Evolutionary conservation across 148 eudicot species (phyloP).

Genomic region (Camellia granthamiana): DNA sequence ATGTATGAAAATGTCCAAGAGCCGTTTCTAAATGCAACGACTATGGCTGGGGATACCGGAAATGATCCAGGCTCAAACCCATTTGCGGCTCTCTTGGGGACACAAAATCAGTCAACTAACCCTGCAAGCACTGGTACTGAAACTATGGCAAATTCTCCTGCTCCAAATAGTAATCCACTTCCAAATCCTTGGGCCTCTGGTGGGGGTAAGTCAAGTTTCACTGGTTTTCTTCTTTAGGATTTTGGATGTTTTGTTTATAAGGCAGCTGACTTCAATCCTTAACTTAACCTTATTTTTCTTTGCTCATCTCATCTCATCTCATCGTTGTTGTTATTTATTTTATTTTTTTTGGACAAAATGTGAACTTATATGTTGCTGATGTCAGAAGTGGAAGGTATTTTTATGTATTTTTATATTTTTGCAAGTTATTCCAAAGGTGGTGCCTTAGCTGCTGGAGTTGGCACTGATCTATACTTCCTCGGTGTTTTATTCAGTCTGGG

Average conservation of each 20-base stretch:
- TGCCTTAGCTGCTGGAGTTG: not conserved
- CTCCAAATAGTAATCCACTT: conserved; percentile 49
- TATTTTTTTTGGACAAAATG: not conserved
- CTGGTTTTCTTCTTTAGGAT: not conserved
- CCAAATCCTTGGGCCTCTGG: conserved; percentile 47
- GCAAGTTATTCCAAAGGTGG: not conserved
- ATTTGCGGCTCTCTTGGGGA: conserved; percentile 24
- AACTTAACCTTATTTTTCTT: not conserved
- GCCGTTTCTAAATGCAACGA: conserved; percentile 30
- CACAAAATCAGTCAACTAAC: conserved; percentile 12
- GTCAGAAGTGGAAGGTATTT: not conserved
- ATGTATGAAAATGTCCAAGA: conserved; percentile 36
- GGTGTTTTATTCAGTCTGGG: not conserved
- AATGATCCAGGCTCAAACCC: conserved; percentile 24
- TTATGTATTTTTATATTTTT: not conserved
- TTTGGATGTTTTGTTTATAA: not conserved
- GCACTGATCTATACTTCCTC: not conserved
- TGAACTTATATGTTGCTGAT: not conserved
- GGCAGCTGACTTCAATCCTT: not conserved
- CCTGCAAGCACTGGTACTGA: conserved; percentile 24
- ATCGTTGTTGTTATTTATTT: not conserved
- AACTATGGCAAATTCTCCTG: conserved; percentile 29
- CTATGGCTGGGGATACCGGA: conserved; percentile 19
- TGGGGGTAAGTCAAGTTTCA: conserved; percentile 22
- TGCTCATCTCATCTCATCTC: not conserved